These are phyloP conservation scores for Hypsizygus marmoreus DNA, from an alignment of 768 basidiomycete species.

Conservation along the genomic window DNA sequence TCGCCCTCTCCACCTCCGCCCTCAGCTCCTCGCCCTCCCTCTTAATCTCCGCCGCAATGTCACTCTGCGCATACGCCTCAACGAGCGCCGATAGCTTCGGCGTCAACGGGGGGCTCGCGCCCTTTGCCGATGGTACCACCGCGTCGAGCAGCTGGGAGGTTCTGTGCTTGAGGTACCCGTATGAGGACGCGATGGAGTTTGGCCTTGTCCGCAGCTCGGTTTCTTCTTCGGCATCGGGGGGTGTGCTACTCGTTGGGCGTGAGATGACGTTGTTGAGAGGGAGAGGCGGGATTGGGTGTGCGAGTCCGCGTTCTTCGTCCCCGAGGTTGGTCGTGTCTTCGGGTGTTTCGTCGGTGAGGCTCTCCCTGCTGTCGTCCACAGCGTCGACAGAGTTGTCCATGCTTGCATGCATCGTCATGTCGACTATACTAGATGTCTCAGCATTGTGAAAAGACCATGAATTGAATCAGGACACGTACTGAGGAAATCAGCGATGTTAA, in stretches of 20 bases:
- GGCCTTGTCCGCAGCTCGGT: constrained; percentile 55
- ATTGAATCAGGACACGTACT: constrained; percentile 53
- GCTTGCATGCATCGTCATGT: constrained; percentile 66
- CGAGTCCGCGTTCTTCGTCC: constrained; percentile 74
- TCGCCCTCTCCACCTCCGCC: constrained; percentile 30
- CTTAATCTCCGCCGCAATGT: constrained; percentile 61
- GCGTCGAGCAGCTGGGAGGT: constrained; percentile 73
- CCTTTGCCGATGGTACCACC: constrained; percentile 37
- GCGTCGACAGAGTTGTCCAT: constrained; percentile 32
- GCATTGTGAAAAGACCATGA: constrained; percentile 5
- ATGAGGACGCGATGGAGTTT: constrained; percentile 41
- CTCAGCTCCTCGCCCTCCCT: constrained; percentile 58
- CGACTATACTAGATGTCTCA: constrained; percentile 45
- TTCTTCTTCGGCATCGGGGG: constrained; percentile 41
- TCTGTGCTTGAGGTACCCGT: constrained; percentile 65
- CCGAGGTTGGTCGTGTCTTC: constrained; percentile 46
- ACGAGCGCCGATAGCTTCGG: constrained; percentile 74
- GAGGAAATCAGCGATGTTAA: constrained; percentile 96
- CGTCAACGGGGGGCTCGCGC: constrained; percentile 38
- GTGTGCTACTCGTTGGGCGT: constrained; percentile 31
- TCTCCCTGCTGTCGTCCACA: constrained; percentile 27
- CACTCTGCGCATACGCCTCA: constrained; percentile 66
- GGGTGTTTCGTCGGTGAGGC: constrained; percentile 21
- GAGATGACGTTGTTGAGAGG: constrained; percentile 44
- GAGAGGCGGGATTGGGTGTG: constrained; percentile 23